These are phyloP conservation scores for Phytophthora ohioensis DNA, from an alignment of 352 stramenopile genomes.

Conservation along the genomic window DNA sequence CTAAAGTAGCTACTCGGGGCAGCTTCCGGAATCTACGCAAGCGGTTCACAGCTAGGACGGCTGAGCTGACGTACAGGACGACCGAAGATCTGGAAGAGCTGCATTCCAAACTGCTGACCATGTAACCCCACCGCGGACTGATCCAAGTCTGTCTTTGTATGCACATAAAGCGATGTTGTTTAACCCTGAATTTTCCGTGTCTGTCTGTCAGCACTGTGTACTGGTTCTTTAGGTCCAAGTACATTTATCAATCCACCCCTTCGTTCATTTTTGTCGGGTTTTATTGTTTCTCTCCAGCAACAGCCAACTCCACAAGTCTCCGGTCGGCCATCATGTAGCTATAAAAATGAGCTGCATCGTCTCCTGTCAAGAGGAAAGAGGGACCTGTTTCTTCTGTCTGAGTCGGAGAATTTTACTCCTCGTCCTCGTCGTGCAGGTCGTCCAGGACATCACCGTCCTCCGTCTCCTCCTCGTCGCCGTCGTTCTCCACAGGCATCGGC, in stretches of 20 bases:
- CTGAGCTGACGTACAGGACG: slow-evolving; percentile 56
- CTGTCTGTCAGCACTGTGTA: background rate
- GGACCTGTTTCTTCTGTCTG: slow-evolving; percentile 19
- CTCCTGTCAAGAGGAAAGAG: slow-evolving; percentile 9
- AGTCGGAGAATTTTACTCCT: slow-evolving; percentile 29
- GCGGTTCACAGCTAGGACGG: slow-evolving; percentile 58
- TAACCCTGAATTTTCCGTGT: slow-evolving; percentile 5
- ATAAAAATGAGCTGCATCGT: slow-evolving; percentile 1
- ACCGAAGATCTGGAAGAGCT: slow-evolving; percentile 69
- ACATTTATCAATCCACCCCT: slow-evolving; percentile 32
- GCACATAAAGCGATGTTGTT: slow-evolving; percentile 34
- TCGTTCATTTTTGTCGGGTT: slow-evolving; percentile 32
- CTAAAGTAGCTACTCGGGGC: slow-evolving; percentile 59
- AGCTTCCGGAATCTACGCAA: slow-evolving; percentile 61
- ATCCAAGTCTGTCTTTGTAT: slow-evolving; percentile 19
- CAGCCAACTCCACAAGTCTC: background rate
- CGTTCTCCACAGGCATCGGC: slow-evolving; percentile 62
- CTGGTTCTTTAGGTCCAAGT: slow-evolving; percentile 3
- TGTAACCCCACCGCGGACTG: slow-evolving; percentile 29
- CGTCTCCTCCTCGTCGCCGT: slow-evolving; percentile 45
- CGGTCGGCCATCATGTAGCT: background rate
- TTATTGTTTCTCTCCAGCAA: slow-evolving; percentile 31
- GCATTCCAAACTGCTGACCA: slow-evolving; percentile 47
- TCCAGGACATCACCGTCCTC: slow-evolving; percentile 27
- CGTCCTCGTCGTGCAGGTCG: slow-evolving; percentile 39